Evolutionary conservation across 306 rosid genomes (phyloP).

Genomic region (Styphnolobium japonicum): DNA sequence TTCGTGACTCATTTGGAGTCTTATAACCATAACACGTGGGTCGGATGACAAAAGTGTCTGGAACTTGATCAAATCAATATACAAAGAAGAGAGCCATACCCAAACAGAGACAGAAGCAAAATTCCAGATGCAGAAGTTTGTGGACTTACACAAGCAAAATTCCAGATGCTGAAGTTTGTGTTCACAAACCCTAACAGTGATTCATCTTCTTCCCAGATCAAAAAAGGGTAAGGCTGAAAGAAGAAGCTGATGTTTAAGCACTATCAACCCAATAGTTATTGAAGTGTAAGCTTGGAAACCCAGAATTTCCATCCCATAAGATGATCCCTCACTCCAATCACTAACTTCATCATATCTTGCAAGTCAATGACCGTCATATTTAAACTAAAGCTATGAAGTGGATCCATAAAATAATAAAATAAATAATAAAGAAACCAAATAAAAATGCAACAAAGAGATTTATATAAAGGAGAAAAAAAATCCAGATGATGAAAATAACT

Average conservation of each 20-base stretch:
- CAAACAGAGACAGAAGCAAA: background rate
- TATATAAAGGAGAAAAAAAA: background rate
- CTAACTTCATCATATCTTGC: constrained; percentile 19
- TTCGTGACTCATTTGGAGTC: constrained; percentile 9
- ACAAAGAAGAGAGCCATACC: constrained; percentile 7
- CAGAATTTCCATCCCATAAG: background rate
- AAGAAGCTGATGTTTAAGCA: constrained; percentile 13
- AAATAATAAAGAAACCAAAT: constrained; percentile 22
- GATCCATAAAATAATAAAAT: constrained; percentile 20
- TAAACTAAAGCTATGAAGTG: constrained; percentile 7
- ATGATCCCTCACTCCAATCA: constrained; percentile 8
- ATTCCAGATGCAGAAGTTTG: background rate
- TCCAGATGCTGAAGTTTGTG: constrained; percentile 14
- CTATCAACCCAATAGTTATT: background rate
- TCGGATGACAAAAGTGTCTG: constrained; percentile 26
- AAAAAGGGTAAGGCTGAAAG: background rate
- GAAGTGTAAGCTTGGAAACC: constrained; percentile 8
- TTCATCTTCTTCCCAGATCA: background rate
- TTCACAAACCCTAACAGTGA: constrained; percentile 39
- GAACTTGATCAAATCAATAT: constrained; percentile 6
- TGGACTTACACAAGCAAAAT: background rate
- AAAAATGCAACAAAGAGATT: constrained; percentile 28
- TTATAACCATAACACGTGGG: constrained; percentile 29
- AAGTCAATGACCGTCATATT: constrained; percentile 41
- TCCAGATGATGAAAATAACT: constrained; percentile 13